A percentile compares a stretch with the other conserved stretches of the same genome.
Conservation (phyloP, 805 yeast species). For the Zygosaccharomyces bisporus region DNA sequence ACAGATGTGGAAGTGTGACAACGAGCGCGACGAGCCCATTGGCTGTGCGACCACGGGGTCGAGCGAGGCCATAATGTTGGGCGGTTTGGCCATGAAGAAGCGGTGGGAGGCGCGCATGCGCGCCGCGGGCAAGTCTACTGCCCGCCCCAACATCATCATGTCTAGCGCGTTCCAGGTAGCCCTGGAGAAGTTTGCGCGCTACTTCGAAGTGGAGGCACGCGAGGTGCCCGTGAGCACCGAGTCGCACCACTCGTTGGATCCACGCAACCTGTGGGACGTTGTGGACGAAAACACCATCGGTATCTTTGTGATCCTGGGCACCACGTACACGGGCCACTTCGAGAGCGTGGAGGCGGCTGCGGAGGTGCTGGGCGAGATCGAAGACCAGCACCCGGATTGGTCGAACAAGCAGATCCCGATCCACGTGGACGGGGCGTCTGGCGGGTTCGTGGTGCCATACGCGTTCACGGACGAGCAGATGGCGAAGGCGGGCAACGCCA, state of each 20-base stretch:
- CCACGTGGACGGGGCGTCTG: slow-evolving; percentile 93
- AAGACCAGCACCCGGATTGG: slow-evolving; percentile 37
- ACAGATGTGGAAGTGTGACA: slow-evolving; percentile 69
- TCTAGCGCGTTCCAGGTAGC: slow-evolving; percentile 94
- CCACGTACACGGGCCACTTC: slow-evolving; percentile 91
- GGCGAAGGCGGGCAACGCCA: slow-evolving; percentile 15
- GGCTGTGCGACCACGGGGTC: slow-evolving; percentile 96
- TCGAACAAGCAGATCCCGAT: slow-evolving; percentile 59
- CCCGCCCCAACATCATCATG: slow-evolving; percentile 82
- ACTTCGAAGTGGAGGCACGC: slow-evolving; percentile 87
- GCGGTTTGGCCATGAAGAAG: slow-evolving; percentile 89
- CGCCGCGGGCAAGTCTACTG: slow-evolving; percentile 54
- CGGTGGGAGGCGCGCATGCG: slow-evolving; percentile 71
- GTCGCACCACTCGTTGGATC: slow-evolving; percentile 63
- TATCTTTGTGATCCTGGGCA: slow-evolving; percentile 80
- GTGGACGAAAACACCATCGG: slow-evolving; percentile 93
- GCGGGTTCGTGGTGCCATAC: slow-evolving; percentile 87
- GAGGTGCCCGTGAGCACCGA: slow-evolving; percentile 60
- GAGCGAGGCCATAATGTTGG: slow-evolving; percentile 89
- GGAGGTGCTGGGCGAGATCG: slow-evolving; percentile 63
- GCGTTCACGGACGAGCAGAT: slow-evolving; percentile 59
- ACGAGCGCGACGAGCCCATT: slow-evolving; percentile 42
- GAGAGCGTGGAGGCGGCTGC: slow-evolving; percentile 66
- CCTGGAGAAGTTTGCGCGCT: slow-evolving; percentile 87
- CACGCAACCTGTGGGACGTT: slow-evolving; percentile 52